Evolutionary conservation across 768 basidiomycete genomes (phyloP), one percentile per base, ranked within the genome.

Genomic region (Psilocybe cyanescens): DNA sequence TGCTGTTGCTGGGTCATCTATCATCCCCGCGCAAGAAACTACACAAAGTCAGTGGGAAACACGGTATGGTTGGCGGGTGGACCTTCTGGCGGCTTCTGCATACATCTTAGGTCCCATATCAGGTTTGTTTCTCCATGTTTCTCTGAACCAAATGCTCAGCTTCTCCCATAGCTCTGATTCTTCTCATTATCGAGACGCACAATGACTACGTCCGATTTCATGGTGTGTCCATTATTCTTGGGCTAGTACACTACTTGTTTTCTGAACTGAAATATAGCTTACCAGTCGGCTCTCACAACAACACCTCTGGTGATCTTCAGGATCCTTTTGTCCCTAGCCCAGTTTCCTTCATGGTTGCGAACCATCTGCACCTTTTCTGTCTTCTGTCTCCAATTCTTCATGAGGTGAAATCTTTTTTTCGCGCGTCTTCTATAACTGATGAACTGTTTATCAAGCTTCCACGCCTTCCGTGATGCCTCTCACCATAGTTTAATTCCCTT

Each of bases 241-340:
- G 17, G n/a, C 31, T n/a, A 19, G 24, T 8, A 8, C 24, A 17
- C 3, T 28, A 9, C 33, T 7, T 31, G 29, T 24, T 35, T 17
- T 1, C 11, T 50, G 12, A 29, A 14, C 19, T 84, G 62, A 90
- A 89, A 67, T 88, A 37, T 31, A 94, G 92, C 89, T 31, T 92
- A 92, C 69, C 91, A 92, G 74, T 90, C 90, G 9, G 90, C 89
- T 3, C 78, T 94, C 11, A 72, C 91, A 46, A 85, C 86, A 4
- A 85, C 85, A 0, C 90, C 91, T 5, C 72, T 91, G 8, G 67
- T 90, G 35, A 50, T 86, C 28, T 62, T 88, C 35, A 78, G 86
- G 58, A 78, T 92, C 60, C 67, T 89, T 65, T 76, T 80, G 37
- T 81, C 85, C 19, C 68, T 89, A 6, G 69, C 87, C 28, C 80